These are phyloP conservation scores for Tylopilus rubrobrunneus DNA, from an alignment of 768 basidiomycete species.

Conservation along the genomic window DNA sequence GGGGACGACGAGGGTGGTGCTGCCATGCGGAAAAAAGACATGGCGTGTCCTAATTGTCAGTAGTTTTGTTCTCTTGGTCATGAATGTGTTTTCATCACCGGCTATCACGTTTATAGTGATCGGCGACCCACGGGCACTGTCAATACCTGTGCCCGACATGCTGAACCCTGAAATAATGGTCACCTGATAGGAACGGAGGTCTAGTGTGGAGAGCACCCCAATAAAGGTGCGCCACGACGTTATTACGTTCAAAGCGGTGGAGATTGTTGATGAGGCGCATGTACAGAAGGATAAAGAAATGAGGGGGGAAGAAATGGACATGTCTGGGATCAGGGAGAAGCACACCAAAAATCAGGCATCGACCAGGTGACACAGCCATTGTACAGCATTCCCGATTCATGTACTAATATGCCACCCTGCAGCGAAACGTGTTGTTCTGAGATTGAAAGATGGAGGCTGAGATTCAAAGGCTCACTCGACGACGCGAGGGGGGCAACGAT, in stretches of 20 bases:
- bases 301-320: slow-evolving; percentile 40
- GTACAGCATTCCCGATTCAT: too few species aligned
- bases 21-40: slow-evolving; percentile 60
- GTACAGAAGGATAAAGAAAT: slow-evolving; percentile 3
- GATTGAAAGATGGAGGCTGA: slow-evolving; percentile 86
- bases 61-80: slow-evolving; percentile 8
- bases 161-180: background rate
- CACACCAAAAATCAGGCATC: slow-evolving; percentile 70
- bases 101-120: slow-evolving; percentile 22
- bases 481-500: slow-evolving; percentile 49
- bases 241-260: background rate
- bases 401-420: background rate
- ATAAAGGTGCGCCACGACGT: slow-evolving; percentile 16
- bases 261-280: background rate
- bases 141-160: slow-evolving; percentile 9
- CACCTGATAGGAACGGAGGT: slow-evolving; percentile 1
- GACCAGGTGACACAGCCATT: slow-evolving; percentile 3
- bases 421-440: slow-evolving; percentile 68
- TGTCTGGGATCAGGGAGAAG: slow-evolving; percentile 70
- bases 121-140: slow-evolving; percentile 6
- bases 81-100: background rate
- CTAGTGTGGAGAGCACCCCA: background rate
- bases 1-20: slow-evolving; percentile 64
- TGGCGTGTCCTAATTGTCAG: slow-evolving; percentile 82
- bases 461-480: slow-evolving; percentile 71